Evolutionary conservation across 1,284 basidiomycete species (phyloP).

Genomic region (Leucoagaricus sp.): DNA sequence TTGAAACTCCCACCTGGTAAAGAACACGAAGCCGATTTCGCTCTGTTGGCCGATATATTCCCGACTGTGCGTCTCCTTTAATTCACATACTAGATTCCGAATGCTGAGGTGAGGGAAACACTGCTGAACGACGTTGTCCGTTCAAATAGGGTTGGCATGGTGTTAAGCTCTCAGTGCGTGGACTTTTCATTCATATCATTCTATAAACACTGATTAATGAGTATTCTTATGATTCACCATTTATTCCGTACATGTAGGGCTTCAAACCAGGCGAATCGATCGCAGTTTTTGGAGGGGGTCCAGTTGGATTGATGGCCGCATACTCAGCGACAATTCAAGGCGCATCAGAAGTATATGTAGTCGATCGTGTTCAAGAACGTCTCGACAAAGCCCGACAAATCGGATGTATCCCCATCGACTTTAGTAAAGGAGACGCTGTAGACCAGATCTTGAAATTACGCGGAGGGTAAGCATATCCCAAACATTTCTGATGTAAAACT

Average conservation of each 20-base stretch:
- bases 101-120: too few relatives aligned
- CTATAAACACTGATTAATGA: neutral
- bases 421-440: conserved; percentile 44
- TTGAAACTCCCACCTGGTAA: conserved; percentile 51
- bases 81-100: too few relatives aligned
- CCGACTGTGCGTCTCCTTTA: conserved; percentile 39
- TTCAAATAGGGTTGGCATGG: conserved; percentile 51
- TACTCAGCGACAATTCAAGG: conserved; percentile 53
- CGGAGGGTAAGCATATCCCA: conserved; percentile 40
- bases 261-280: conserved; percentile 54
- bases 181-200: neutral
- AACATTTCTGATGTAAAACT: neutral
- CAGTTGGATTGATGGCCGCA: conserved; percentile 53
- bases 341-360: conserved; percentile 52
- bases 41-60: conserved; percentile 54
- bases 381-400: conserved; percentile 52
- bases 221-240: neutral
- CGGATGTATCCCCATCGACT: conserved; percentile 50
- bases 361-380: conserved; percentile 53
- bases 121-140: neutral
- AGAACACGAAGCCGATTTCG: conserved; percentile 56
- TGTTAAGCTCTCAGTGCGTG: conserved; percentile 44
- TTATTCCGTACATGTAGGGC: conserved; percentile 34
- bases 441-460: conserved; percentile 44
- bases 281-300: conserved; percentile 53